Evolutionary conservation across 2,329 filamentous ascomycete genomes (phyloP).

Genomic region (Hymenoscyphus scutula): DNA sequence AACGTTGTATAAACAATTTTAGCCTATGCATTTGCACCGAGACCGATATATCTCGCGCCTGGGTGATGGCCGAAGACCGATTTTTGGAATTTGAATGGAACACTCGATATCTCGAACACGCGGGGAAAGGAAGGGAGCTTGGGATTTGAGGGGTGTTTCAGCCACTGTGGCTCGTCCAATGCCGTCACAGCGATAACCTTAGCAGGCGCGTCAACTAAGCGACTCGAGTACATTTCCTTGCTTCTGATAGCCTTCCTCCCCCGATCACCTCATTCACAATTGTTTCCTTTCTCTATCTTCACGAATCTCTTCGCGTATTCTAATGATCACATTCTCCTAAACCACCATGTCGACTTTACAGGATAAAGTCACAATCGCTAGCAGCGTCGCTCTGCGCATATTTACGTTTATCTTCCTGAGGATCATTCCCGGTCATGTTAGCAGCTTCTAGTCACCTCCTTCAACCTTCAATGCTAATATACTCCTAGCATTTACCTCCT

Average conservation of each 20-base stretch:
- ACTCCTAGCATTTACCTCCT: conserved; percentile 37
- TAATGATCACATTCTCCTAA: conserved; percentile 1
- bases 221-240: no score
- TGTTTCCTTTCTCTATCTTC: background rate
- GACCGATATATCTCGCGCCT: background rate
- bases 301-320: background rate
- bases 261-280: background rate
- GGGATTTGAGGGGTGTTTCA: background rate
- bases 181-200: background rate
- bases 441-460: conserved; percentile 16
- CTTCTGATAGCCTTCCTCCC: background rate
- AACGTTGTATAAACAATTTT: background rate
- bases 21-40: background rate
- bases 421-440: conserved; percentile 46
- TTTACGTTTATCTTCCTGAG: conserved; percentile 57
- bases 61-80: background rate
- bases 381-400: conserved; percentile 50
- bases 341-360: conserved; percentile 27
- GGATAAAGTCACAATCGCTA: conserved; percentile 33
- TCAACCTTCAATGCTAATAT: conserved; percentile 12
- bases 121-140: background rate
- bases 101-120: background rate
- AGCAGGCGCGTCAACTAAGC: background rate
- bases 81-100: background rate
- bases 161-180: background rate